A percentile compares a stretch with the other conserved stretches of the same genome.
Conservation (phyloP, 495 filamentous ascomycete genomes). For the Penicillium samsonianum region DNA sequence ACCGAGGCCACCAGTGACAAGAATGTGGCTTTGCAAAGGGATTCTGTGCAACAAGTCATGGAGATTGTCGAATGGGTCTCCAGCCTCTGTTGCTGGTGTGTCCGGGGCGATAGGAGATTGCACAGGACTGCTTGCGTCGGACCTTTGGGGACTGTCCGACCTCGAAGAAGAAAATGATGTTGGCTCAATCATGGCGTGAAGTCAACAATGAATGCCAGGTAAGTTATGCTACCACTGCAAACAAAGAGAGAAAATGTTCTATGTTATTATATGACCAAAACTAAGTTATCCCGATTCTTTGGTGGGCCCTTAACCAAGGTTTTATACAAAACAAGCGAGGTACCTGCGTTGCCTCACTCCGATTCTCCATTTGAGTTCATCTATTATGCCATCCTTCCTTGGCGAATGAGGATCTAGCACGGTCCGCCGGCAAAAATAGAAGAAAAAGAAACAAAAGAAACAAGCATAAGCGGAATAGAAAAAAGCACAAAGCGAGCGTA, state of each 20-base stretch:
- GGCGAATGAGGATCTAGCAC: constrained; percentile 19
- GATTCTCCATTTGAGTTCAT: constrained; percentile 20
- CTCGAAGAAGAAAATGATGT: constrained; percentile 18
- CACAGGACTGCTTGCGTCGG: constrained; percentile 37
- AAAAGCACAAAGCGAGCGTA: constrained; percentile 14
- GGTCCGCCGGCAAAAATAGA: constrained; percentile 27
- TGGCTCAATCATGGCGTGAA: not conserved
- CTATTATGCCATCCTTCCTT: constrained; percentile 15
- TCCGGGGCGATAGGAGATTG: constrained; percentile 37
- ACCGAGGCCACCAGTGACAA: constrained; percentile 66
- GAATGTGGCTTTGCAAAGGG: constrained; percentile 45
- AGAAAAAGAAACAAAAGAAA: constrained; percentile 11
- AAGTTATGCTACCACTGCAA: not conserved
- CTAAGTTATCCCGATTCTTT: not conserved
- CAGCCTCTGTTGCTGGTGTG: constrained; percentile 45
- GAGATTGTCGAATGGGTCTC: constrained; percentile 44
- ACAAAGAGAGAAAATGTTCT: constrained; percentile 8
- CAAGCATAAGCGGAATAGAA: constrained; percentile 25
- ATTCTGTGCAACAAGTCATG: constrained; percentile 39
- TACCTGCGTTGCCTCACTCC: constrained; percentile 18
- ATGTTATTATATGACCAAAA: constrained; percentile 10
- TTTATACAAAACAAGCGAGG: constrained; percentile 24
- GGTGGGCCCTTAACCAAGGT: constrained; percentile 13
- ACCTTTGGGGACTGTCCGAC: constrained; percentile 38
- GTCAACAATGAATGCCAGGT: not conserved